A percentile compares a stretch with the other conserved stretches of the same genome.
phyloP scores from a whole-genome alignment of 257 asterid genomes.

The Solanum gandarillasii region DNA sequence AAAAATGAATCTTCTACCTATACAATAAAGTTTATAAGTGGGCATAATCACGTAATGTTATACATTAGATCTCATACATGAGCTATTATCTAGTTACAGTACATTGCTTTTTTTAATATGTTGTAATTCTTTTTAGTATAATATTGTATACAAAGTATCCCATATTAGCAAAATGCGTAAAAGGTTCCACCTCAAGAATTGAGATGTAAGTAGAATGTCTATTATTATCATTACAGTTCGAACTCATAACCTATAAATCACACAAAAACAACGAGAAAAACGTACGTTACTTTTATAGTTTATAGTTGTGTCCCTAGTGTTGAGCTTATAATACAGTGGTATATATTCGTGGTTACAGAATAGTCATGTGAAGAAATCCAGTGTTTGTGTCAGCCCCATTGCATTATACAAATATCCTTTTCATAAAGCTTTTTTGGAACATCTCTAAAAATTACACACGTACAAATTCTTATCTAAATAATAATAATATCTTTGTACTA shows the following conservation, averaged over 20 bases:
- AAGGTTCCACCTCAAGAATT: too few species aligned
- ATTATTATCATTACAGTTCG: fast-evolving
- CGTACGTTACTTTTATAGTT: neutral
- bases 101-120: too few species aligned
- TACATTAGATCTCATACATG: too few species aligned
- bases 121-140: neutral
- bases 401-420: neutral
- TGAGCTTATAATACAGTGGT: neutral
- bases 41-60: too few species aligned
- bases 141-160: too few species aligned
- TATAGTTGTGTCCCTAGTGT: neutral
- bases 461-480: neutral
- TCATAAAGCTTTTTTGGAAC: neutral
- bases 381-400: neutral
- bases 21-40: neutral
- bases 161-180: too few species aligned
- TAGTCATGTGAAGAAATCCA: neutral
- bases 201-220: too few species aligned
- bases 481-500: neutral
- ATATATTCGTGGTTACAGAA: neutral
- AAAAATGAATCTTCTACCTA: neutral
- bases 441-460: neutral
- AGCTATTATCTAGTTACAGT: neutral
- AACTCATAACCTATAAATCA: neutral
- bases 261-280: neutral